A percentile compares a stretch with the other conserved stretches of the same genome.
These are phyloP conservation scores for Carex kokanica DNA, from an alignment of 176 grass and related monocot species.

Conservation along the genomic window DNA sequence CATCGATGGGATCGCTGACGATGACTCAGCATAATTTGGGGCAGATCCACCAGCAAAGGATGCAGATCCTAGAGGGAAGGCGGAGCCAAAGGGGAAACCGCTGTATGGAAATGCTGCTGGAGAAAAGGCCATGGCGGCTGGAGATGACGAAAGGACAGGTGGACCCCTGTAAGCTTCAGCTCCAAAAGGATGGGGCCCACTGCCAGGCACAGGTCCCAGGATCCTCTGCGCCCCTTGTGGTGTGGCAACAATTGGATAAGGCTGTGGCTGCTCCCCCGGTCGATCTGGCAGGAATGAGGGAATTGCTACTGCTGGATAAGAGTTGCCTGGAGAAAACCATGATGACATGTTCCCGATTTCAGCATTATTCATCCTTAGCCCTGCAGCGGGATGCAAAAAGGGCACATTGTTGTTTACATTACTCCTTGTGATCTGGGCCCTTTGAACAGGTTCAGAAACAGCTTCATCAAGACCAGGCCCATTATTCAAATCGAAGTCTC, in stretches of 20 bases:
- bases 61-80: conserved; percentile 49
- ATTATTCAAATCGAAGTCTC: conserved; percentile 81
- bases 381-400: conserved; percentile 51
- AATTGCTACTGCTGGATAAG: conserved; percentile 47
- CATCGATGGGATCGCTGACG: conserved; percentile 33
- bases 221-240: conserved; percentile 47
- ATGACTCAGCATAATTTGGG: conserved; percentile 39
- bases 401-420: conserved; percentile 24
- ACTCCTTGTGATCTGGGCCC: conserved; percentile 37
- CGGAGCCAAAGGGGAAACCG: conserved; percentile 49
- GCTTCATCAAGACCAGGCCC: conserved; percentile 69
- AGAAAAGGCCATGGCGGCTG: conserved; percentile 45
- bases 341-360: conserved; percentile 52
- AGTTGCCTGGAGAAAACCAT: conserved; percentile 48
- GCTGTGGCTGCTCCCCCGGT: conserved; percentile 46
- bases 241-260: conserved; percentile 48
- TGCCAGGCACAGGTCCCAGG: conserved; percentile 24
- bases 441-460: conserved; percentile 42
- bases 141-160: conserved; percentile 53
- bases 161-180: conserved; percentile 37
- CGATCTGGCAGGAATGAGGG: conserved; percentile 60
- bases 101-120: conserved; percentile 57
- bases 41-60: conserved; percentile 33
- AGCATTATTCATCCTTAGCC: conserved; percentile 46
- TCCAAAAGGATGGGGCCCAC: conserved; percentile 41